A percentile compares a stretch with the other conserved stretches of the same genome.
Conservation (phyloP, 345 rosid genomes). For the Laguncularia racemosa region DNA sequence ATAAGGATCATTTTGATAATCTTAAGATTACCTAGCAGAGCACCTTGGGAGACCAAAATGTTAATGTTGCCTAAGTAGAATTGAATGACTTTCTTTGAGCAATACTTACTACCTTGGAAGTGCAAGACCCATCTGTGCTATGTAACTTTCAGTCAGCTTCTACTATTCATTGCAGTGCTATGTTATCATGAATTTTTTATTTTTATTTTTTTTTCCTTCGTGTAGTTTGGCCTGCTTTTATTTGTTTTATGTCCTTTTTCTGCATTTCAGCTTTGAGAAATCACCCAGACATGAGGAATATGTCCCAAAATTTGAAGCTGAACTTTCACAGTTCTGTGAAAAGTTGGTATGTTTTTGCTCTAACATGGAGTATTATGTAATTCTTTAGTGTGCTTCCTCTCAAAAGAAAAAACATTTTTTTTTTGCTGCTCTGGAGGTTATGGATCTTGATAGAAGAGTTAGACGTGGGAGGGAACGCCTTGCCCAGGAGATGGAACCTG, state of each 20-base stretch:
- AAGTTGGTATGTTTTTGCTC: constrained; percentile 54
- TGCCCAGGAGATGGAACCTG: constrained; percentile 83
- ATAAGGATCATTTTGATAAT: no score
- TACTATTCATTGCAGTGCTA: no score
- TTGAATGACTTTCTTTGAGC: no score
- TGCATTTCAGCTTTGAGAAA: constrained; percentile 67
- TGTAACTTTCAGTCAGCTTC: no score
- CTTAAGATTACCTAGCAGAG: no score
- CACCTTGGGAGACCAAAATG: no score
- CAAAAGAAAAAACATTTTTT: neutral
- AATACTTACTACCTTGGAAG: no score
- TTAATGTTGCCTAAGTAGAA: no score
- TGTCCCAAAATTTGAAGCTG: constrained; percentile 83
- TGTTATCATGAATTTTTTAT: no score
- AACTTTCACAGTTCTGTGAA: constrained; percentile 88
- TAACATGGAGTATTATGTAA: neutral
- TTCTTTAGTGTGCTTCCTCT: neutral
- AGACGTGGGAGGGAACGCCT: constrained; percentile 97
- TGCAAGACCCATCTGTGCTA: no score
- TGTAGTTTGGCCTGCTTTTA: constrained; percentile 1
- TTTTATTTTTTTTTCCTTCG: no score
- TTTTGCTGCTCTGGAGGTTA: constrained; percentile 40
- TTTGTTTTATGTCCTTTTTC: constrained; percentile 2
- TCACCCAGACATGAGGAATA: constrained; percentile 72
- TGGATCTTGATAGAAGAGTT: constrained; percentile 92